These are phyloP conservation scores for Copromyces sp. DNA, from an alignment of 495 filamentous ascomycete genomes.

Conservation along the genomic window DNA sequence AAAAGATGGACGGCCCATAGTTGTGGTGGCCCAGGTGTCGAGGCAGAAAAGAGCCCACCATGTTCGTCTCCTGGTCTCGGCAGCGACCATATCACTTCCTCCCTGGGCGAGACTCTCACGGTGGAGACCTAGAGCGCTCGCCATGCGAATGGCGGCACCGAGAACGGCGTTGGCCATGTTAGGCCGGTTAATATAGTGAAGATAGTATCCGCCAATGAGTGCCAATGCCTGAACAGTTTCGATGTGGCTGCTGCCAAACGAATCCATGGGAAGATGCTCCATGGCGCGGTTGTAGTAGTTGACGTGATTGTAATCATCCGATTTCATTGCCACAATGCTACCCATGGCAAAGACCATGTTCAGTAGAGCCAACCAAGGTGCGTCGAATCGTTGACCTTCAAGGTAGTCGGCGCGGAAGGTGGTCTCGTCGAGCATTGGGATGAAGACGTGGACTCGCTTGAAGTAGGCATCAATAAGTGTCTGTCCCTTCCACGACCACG, in stretches of 20 bases:
- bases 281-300: conserved; percentile 64
- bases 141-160: conserved; percentile 61
- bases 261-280: conserved; percentile 56
- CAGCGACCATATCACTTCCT: conserved; percentile 42
- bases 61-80: conserved; percentile 57
- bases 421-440: conserved; percentile 68
- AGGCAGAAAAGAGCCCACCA: conserved; percentile 79
- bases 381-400: conserved; percentile 54
- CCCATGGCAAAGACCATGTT: conserved; percentile 79
- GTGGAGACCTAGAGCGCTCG: conserved; percentile 62
- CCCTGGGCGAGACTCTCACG: conserved; percentile 52
- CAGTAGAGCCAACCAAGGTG: conserved; percentile 63
- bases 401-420: conserved; percentile 64
- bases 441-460: conserved; percentile 61
- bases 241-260: conserved; percentile 58
- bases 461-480: conserved; percentile 70
- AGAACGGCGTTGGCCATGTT: conserved; percentile 62
- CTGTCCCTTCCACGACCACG: conserved; percentile 50
- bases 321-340: conserved; percentile 58
- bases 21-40: conserved; percentile 70
- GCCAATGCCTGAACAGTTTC: conserved; percentile 62
- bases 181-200: conserved; percentile 70
- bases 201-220: conserved; percentile 65
- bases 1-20: conserved; percentile 67
- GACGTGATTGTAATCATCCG: conserved; percentile 60